Percentiles rank a stretch among this genome's conserved stretches.
Conservation (phyloP, 176 grass and related monocot species). For the Triticum turgidum region DNA sequence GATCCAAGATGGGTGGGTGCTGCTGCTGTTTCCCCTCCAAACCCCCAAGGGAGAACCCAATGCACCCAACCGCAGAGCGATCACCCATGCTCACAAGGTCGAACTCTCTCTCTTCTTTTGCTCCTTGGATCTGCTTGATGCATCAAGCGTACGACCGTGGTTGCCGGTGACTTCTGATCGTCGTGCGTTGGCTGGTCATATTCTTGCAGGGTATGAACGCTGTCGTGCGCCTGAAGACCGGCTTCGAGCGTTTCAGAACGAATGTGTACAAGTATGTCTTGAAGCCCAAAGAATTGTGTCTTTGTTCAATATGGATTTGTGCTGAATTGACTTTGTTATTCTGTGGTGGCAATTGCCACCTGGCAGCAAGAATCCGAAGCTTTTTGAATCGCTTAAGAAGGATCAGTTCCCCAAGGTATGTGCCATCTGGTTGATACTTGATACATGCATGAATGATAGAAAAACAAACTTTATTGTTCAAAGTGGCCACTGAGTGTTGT, state of each 20-base stretch:
- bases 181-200: not conserved
- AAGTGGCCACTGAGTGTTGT: not conserved
- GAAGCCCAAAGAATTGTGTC: not conserved
- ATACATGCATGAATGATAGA: not conserved
- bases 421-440: not conserved
- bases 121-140: not conserved
- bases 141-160: not conserved
- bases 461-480: not conserved
- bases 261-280: constrained; percentile 41
- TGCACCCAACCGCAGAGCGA: not conserved
- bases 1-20: constrained; percentile 39
- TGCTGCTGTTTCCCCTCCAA: constrained; percentile 28
- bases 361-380: constrained; percentile 13
- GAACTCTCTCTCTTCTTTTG: not conserved
- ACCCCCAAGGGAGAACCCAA: constrained; percentile 44
- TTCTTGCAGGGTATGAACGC: constrained; percentile 44
- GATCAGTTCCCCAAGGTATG: constrained; percentile 34
- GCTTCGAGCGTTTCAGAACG: constrained; percentile 47
- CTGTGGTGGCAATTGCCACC: not conserved
- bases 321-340: not conserved
- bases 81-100: constrained; percentile 20
- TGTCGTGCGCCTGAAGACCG: constrained; percentile 32
- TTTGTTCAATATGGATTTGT: not conserved
- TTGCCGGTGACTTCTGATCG: not conserved
- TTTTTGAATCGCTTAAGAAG: constrained; percentile 26